phyloP scores from a whole-genome alignment of 192 early-diverging fungal species.

The Backusella mclennaniae region DNA sequence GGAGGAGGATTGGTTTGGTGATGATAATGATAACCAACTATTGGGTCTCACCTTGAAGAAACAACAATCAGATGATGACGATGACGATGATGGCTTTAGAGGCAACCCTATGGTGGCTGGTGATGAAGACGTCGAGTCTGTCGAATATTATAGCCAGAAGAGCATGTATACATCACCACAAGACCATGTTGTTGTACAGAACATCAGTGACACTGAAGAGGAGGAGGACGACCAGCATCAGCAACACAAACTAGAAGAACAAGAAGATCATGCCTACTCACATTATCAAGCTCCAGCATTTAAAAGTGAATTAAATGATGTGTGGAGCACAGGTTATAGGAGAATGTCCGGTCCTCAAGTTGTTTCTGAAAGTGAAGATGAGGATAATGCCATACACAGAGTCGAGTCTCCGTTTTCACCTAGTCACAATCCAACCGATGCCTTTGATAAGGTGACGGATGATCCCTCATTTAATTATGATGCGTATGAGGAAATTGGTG shows the following conservation, averaged over 20 bases:
- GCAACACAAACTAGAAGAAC: no score
- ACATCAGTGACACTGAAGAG: slow-evolving; percentile 2
- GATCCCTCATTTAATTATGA: slow-evolving; percentile 1
- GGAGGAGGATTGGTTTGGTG: slow-evolving; percentile 50
- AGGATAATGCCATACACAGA: not conserved
- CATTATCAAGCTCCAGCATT: not conserved
- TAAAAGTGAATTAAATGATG: slow-evolving; percentile 32
- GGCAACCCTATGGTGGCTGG: slow-evolving; percentile 52
- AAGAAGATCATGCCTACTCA: not conserved
- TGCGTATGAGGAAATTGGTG: slow-evolving; percentile 48
- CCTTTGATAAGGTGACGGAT: not conserved
- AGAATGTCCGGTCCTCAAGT: slow-evolving; percentile 31
- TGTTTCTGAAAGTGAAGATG: slow-evolving; percentile 26
- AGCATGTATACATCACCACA: not conserved
- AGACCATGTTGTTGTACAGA: not conserved
- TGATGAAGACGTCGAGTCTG: slow-evolving; percentile 49
- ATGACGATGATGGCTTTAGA: slow-evolving; percentile 31
- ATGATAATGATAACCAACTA: slow-evolving; percentile 9
- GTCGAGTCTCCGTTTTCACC: not conserved
- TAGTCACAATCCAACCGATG: not conserved
- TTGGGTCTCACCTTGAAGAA: not conserved
- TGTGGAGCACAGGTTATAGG: slow-evolving; percentile 27
- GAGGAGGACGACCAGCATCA: not conserved
- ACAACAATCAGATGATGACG: slow-evolving; percentile 17
- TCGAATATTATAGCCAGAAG: slow-evolving; percentile 24